phyloP scores from a whole-genome alignment of 257 asterid genomes.

The Fraxinus cuspidata region DNA sequence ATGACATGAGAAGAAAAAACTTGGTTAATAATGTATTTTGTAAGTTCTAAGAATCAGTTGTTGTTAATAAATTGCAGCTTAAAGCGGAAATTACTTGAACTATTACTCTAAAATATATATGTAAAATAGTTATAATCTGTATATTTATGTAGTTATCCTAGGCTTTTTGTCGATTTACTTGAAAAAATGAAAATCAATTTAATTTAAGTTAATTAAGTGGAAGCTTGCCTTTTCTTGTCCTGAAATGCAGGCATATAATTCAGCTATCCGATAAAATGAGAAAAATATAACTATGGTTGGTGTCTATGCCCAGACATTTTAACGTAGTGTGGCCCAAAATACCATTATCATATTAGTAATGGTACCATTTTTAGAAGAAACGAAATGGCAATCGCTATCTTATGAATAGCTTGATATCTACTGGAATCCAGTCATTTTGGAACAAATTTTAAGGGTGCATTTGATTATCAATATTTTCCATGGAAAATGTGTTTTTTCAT shows the following conservation, averaged over 20 bases:
- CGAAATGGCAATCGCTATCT: background rate
- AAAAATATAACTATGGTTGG: too few species aligned
- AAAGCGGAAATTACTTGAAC: background rate
- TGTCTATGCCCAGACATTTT: background rate
- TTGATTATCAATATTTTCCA: too few species aligned
- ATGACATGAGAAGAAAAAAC: background rate
- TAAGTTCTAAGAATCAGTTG: background rate
- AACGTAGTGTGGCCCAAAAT: background rate
- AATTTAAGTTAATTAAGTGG: too few species aligned
- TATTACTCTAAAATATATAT: background rate
- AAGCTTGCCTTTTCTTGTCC: background rate
- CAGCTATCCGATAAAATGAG: background rate
- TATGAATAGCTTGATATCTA: background rate
- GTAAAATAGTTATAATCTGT: background rate
- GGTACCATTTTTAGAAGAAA: background rate
- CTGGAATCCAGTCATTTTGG: background rate
- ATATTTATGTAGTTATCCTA: background rate
- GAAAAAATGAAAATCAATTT: too few species aligned
- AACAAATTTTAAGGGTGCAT: too few species aligned
- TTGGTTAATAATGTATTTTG: background rate
- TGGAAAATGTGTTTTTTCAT: too few species aligned
- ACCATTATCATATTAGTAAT: background rate
- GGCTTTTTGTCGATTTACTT: too few species aligned
- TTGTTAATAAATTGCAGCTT: background rate
- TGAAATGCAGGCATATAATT: background rate